phyloP scores from a whole-genome alignment of 306 rosid genomes.

The Quercus glauca region DNA sequence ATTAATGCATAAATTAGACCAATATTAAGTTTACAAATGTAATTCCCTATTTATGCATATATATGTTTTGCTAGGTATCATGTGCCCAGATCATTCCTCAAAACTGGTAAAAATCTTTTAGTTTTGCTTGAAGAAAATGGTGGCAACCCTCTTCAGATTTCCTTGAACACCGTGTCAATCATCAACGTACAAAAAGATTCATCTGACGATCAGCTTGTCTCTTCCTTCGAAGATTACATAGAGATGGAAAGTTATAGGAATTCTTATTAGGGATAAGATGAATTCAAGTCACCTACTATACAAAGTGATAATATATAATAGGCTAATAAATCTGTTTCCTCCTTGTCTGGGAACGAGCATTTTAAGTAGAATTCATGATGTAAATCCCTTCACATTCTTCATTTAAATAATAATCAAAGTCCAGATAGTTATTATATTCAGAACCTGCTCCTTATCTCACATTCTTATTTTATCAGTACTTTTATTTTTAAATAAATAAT shows the following conservation, averaged over 20 bases:
- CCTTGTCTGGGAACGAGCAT: background rate
- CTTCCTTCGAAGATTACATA: background rate
- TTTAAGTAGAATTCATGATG: background rate
- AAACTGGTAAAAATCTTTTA: conserved; percentile 36
- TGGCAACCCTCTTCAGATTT: conserved; percentile 60
- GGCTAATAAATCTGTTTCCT: background rate
- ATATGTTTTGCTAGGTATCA: conserved; percentile 48
- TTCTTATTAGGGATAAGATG: background rate
- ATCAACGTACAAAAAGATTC: background rate
- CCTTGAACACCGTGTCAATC: conserved; percentile 42
- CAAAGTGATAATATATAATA: background rate
- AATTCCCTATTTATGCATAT: background rate
- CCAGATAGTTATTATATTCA: too few relatives aligned
- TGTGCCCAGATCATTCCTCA: conserved; percentile 67
- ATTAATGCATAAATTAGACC: too few relatives aligned
- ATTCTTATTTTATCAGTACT: too few relatives aligned
- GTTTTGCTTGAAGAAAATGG: conserved; percentile 67
- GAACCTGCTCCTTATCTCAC: too few relatives aligned
- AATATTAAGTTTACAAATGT: background rate
- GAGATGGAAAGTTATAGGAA: background rate
- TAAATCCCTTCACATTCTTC: too few relatives aligned
- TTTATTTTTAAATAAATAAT: too few relatives aligned
- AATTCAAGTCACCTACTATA: background rate
- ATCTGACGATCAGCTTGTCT: background rate
- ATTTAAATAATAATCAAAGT: too few relatives aligned